Evolutionary conservation across 352 stramenopile species (phyloP), one percentile per base, ranked within the genome.

Genomic region (Phytophthora fragariae): DNA sequence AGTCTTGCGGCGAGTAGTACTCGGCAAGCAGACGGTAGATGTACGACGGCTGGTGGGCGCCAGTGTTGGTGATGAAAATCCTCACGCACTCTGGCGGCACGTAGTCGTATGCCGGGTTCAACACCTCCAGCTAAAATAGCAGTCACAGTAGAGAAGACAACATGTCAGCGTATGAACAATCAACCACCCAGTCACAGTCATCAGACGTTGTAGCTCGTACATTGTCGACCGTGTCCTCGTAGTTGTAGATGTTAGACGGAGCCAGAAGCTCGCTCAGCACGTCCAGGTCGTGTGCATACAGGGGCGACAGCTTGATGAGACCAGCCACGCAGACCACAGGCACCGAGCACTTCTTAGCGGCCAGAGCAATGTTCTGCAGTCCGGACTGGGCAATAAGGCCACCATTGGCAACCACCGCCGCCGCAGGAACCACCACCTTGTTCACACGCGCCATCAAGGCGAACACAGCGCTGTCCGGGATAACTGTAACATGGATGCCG

Each of bases 391-490:
- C 95, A 72, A 99, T 98, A 6, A 99, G 81, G 5, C 98, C 98
- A 37, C 98, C 98, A 75, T 99, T 99, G 9, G 98, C 98, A 54
- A 99, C 90, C 29, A 99, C 96, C 10, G 97, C 97, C 46, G 98
- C 93, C 3, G 97, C 96, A 7, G 95, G 92, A n/a, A 99, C 83
- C 52, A 98, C 89, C 14, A 98, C 93, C 81, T 99, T 99, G 86
- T 99, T 99, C 37, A 99, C 97, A 27, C 98, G 91, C 19, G 97
- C 95, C 98, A 99, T 99, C 72, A 99, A 96, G 14, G 97, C 97
- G 75, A 98, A 99, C 41, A 99, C 96, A 6, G 97, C 97, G 68
- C 93, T 98, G 80, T 99, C 98, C 11, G 93, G 93, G 77, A 99
- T 99, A 17, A 99, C 87, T 31, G 95, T 99, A 41, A 97, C 96